These are phyloP conservation scores for Stachybotrys elegans DNA, from an alignment of 2,329 filamentous ascomycete species.

Conservation along the genomic window DNA sequence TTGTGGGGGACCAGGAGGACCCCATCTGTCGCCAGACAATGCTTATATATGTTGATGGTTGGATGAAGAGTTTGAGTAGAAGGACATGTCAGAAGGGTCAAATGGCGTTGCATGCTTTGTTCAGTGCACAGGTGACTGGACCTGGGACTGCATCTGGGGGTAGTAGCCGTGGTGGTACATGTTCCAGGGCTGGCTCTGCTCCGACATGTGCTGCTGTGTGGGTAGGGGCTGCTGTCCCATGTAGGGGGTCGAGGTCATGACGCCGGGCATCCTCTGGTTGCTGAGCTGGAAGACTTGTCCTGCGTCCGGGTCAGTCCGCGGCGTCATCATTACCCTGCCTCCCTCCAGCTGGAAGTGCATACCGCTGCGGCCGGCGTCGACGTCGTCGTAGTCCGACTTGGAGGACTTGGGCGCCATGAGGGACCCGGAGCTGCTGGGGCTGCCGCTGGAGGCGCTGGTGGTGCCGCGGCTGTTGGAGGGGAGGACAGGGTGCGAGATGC, in stretches of 20 bases:
- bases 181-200: too few relatives aligned
- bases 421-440: constrained; percentile 16
- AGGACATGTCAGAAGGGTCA: too few relatives aligned
- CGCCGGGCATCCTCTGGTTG: background rate
- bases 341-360: constrained; percentile 8
- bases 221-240: background rate
- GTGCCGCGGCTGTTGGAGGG: constrained; percentile 23
- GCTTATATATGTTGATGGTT: too few relatives aligned
- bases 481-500: constrained; percentile 40
- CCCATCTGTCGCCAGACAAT: too few relatives aligned
- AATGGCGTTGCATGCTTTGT: too few relatives aligned
- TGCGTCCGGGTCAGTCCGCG: too few relatives aligned
- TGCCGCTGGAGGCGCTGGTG: constrained; percentile 21
- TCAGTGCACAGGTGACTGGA: too few relatives aligned
- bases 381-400: constrained; percentile 36
- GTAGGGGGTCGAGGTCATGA: background rate
- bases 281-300: background rate
- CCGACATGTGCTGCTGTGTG: background rate
- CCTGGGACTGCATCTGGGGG: constrained; percentile 13
- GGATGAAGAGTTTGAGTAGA: too few relatives aligned
- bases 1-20: too few relatives aligned
- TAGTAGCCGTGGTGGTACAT: too few relatives aligned
- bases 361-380: constrained; percentile 17
- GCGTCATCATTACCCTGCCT: too few relatives aligned
- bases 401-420: constrained; percentile 31